phyloP scores from a whole-genome alignment of 129 eudicot genomes.

The Tagetes erecta region DNA sequence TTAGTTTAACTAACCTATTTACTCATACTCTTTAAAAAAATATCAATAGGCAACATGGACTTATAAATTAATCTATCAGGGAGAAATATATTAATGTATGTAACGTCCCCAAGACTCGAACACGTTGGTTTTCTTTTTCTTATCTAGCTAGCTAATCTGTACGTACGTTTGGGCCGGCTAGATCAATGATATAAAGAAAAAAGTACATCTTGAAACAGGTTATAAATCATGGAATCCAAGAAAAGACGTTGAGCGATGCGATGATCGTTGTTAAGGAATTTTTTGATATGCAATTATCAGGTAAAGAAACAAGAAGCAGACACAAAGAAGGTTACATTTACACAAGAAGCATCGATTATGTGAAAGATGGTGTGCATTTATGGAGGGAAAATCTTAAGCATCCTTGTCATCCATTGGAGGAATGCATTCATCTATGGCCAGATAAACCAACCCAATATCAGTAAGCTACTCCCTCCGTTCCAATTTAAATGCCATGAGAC shows the following conservation, averaged over 20 bases:
- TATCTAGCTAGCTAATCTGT: too few relatives aligned
- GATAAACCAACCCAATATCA: slow-evolving; percentile 51
- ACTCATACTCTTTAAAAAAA: too few relatives aligned
- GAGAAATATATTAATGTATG: too few relatives aligned
- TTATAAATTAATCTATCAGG: too few relatives aligned
- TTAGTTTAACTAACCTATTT: too few relatives aligned
- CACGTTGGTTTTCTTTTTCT: too few relatives aligned
- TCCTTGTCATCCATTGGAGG: slow-evolving; percentile 58
- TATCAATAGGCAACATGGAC: too few relatives aligned
- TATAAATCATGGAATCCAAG: slow-evolving; percentile 67
- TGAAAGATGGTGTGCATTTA: slow-evolving; percentile 55
- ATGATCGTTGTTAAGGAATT: slow-evolving; percentile 51
- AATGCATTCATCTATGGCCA: slow-evolving; percentile 64
- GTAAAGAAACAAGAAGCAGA: slow-evolving; percentile 37
- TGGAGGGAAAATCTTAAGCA: slow-evolving; percentile 86
- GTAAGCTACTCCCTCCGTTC: slow-evolving; percentile 25
- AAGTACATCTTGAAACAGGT: slow-evolving; percentile 39
- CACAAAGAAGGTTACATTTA: slow-evolving; percentile 44
- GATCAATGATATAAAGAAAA: not conserved
- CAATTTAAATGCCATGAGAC: too few relatives aligned
- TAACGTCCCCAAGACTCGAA: too few relatives aligned
- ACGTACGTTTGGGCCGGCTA: too few relatives aligned
- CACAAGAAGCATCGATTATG: slow-evolving; percentile 43
- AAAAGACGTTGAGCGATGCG: slow-evolving; percentile 31
- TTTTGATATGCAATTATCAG: slow-evolving; percentile 39